These are phyloP conservation scores for Sporobolomyces phaffii DNA, from an alignment of 768 basidiomycete species.

Conservation along the genomic window DNA sequence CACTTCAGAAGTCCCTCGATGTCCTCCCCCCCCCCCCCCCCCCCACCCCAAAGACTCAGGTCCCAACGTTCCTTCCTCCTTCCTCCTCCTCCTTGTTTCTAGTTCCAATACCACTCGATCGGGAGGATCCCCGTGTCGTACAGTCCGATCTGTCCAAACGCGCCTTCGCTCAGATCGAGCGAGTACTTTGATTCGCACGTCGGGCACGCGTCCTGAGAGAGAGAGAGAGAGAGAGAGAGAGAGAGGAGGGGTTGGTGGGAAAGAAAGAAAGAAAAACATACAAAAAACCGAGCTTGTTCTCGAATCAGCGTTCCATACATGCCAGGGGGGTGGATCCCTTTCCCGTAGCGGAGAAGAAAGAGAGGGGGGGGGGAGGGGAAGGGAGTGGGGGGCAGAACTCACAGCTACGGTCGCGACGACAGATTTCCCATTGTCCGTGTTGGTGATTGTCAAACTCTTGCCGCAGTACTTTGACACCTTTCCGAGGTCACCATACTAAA, in stretches of 20 bases:
- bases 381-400: too few species aligned
- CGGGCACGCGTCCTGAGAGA: constrained; percentile 23
- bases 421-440: constrained; percentile 16
- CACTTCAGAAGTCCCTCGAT: too few species aligned
- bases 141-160: constrained; percentile 14
- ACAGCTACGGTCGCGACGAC: background rate
- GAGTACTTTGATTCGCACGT: background rate
- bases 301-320: background rate
- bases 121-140: constrained; percentile 22
- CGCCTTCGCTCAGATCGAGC: constrained; percentile 10
- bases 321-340: too few species aligned
- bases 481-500: constrained; percentile 3
- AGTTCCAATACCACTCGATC: constrained; percentile 19
- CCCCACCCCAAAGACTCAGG: too few species aligned
- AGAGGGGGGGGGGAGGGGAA: background rate
- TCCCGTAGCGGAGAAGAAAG: background rate
- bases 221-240: too few species aligned
- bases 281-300: background rate
- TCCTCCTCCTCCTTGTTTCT: background rate
- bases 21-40: too few species aligned
- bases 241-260: too few species aligned
- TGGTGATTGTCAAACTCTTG: constrained; percentile 30
- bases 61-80: too few species aligned
- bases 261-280: too few species aligned
- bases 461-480: constrained; percentile 29